Base-by-base conservation (phyloP, 176 grass and related monocot genomes). In the Hordeum marinum region DNA sequence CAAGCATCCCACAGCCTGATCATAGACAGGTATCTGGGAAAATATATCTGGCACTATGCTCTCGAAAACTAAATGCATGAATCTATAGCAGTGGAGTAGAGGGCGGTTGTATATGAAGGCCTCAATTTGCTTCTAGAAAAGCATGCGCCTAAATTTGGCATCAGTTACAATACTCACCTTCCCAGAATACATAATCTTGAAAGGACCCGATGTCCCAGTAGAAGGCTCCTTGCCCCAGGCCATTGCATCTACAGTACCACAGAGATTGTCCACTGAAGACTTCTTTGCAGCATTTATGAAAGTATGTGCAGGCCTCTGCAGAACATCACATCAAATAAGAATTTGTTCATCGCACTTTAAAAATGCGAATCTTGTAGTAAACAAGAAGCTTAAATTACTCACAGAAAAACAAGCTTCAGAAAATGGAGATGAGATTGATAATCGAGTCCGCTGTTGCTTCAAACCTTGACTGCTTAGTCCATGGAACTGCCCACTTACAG, bases 381-480 rank as follows among this genome's bases (percentile, higher is more conserved):
- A 11, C 68, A 7, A 32, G 75, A 75, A 83, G 85, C 60, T 31
- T 23, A 74, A n/a, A 79, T 63, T 79, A 94, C 96, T 95, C 76
- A 98, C 96, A 70, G 93, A 86, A 85, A 98, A 94, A 77, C 91
- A 98, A 71, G 96, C 93, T 95, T 95, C 93, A 42, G 85, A 87
- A 86, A 98, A 98, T 78, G 96, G 96, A 89, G 93, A 92, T 46
- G 93, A 94, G 50, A 95, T 78, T 29, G 87, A 86, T 58, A 94
- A 83, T 32, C 41, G 76, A 70, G 86, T 74, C 29, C 84, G 87
- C 61, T 95, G 96, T 57, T 87, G 79, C 85, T 90, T 95, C 77
- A 95, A 80, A 63, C 96, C 96, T 34, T 91, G 90, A 50, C 75
- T 89, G 78, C 86, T 92, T 89, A 98, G 78, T 61, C 89, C 89